Percentiles rank a stretch among this genome's conserved stretches.
Evolutionary conservation across 768 basidiomycete genomes (phyloP).

Genomic region (Lentinula boryana): DNA sequence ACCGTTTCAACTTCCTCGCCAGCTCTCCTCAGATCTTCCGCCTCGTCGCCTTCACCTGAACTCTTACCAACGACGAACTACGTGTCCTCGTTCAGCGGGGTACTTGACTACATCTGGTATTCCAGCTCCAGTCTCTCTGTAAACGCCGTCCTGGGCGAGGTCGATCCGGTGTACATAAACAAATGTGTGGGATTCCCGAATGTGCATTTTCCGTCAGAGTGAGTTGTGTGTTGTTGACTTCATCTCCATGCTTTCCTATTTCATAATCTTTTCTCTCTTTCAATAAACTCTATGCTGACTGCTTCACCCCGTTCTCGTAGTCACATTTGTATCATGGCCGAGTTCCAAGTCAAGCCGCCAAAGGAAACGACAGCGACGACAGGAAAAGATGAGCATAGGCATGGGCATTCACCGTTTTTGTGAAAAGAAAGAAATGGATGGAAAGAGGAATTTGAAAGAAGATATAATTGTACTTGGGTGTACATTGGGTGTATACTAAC

Average conservation of each 20-base stretch:
- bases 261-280: conserved; percentile 4
- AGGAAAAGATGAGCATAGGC: conserved; percentile 1
- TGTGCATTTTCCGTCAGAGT: conserved; percentile 96
- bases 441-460: neutral
- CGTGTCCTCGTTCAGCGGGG: conserved; percentile 81
- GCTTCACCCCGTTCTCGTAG: conserved; percentile 28
- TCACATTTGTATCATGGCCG: conserved; percentile 64
- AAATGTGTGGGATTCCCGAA: conserved; percentile 97
- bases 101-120: conserved; percentile 95
- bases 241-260: no score
- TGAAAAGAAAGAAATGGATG: neutral
- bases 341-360: conserved; percentile 78
- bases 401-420: neutral
- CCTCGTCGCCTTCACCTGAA: conserved; percentile 21
- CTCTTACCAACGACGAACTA: conserved; percentile 76
- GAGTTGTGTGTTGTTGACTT: conserved; percentile 21
- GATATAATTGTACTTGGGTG: neutral
- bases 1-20: neutral
- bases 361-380: conserved; percentile 31
- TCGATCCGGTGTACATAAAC: conserved; percentile 79
- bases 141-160: conserved; percentile 82
- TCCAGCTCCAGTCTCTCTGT: conserved; percentile 65
- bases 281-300: conserved; percentile 10
- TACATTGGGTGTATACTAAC: neutral
- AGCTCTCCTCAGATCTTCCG: neutral